These are phyloP conservation scores for Pythium phragmiticola DNA, from an alignment of 352 stramenopile species.

Conservation along the genomic window DNA sequence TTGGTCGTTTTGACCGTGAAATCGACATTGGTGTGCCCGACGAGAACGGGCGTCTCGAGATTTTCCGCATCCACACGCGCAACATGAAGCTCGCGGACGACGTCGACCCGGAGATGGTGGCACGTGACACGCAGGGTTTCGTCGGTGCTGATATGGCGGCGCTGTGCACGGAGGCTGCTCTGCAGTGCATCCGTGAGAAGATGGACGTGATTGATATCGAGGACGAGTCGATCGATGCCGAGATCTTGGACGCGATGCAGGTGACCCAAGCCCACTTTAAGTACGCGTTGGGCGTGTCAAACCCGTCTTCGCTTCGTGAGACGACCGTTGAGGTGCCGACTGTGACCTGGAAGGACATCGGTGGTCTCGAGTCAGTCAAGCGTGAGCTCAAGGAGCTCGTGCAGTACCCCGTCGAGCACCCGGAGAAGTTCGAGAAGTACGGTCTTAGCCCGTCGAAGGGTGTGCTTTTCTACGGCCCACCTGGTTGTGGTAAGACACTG, in stretches of 20 bases:
- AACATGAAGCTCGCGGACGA: slow-evolving; percentile 99
- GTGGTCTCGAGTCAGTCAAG: slow-evolving; percentile 98
- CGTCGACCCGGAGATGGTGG: slow-evolving; percentile 97
- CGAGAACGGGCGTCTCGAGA: slow-evolving; percentile 98
- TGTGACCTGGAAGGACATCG: slow-evolving; percentile 99
- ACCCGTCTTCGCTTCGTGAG: slow-evolving; percentile 98
- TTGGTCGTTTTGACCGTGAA: slow-evolving; percentile 98
- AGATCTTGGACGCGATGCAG: slow-evolving; percentile 98
- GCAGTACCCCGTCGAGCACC: slow-evolving; percentile 99
- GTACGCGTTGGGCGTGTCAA: slow-evolving; percentile 96
- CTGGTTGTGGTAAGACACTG: slow-evolving; percentile 99
- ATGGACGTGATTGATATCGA: slow-evolving; percentile 99
- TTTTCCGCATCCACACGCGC: slow-evolving; percentile 99
- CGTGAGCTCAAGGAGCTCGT: slow-evolving; percentile 98
- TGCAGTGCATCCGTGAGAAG: slow-evolving; percentile 99
- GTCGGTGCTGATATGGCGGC: slow-evolving; percentile 99
- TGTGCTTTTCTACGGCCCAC: slow-evolving; percentile 99
- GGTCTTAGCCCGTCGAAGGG: slow-evolving; percentile 93
- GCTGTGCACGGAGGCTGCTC: slow-evolving; percentile 97
- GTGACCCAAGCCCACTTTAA: slow-evolving; percentile 99
- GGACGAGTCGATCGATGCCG: slow-evolving; percentile 98
- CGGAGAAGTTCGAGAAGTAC: slow-evolving; percentile 99
- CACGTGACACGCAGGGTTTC: slow-evolving; percentile 98
- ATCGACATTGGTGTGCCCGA: slow-evolving; percentile 99
- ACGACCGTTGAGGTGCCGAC: slow-evolving; percentile 99